Evolutionary conservation across 1,284 basidiomycete genomes (phyloP).

Genomic region (Rhodotorula sp.): DNA sequence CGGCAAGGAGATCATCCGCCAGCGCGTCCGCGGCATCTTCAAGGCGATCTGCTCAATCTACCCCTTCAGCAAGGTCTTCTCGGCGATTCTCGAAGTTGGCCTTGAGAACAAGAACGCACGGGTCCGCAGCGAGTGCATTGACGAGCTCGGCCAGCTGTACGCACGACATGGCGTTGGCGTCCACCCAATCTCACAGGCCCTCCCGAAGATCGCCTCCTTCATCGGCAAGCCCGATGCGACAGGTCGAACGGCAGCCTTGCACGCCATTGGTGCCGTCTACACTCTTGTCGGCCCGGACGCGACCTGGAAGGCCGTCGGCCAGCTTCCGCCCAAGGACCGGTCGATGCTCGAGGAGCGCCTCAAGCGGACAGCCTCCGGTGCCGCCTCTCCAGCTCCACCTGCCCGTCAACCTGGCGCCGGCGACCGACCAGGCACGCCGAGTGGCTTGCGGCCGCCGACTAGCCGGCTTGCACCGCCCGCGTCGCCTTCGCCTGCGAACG

Average conservation of each 20-base stretch:
- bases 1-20: constrained; percentile 52
- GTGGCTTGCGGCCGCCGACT: constrained; percentile 7
- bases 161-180: constrained; percentile 80
- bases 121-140: constrained; percentile 77
- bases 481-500: constrained; percentile 17
- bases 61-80: constrained; percentile 85
- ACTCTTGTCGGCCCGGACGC: constrained; percentile 73
- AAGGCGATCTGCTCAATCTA: constrained; percentile 61
- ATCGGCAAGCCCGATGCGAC: constrained; percentile 84
- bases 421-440: constrained; percentile 16
- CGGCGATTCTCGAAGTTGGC: constrained; percentile 79
- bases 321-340: constrained; percentile 78
- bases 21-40: constrained; percentile 55
- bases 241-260: constrained; percentile 79
- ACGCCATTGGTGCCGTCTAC: constrained; percentile 78
- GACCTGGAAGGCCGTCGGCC: constrained; percentile 75
- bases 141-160: constrained; percentile 73
- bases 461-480: background rate
- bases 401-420: constrained; percentile 10
- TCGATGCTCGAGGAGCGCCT: constrained; percentile 87
- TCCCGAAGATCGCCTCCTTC: constrained; percentile 73
- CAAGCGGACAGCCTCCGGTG: constrained; percentile 64
- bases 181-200: constrained; percentile 66
- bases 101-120: constrained; percentile 85
- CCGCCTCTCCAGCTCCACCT: constrained; percentile 15